Conservation (phyloP, 2,329 filamentous ascomycete genomes). For the Neobulgaria alba region DNA sequence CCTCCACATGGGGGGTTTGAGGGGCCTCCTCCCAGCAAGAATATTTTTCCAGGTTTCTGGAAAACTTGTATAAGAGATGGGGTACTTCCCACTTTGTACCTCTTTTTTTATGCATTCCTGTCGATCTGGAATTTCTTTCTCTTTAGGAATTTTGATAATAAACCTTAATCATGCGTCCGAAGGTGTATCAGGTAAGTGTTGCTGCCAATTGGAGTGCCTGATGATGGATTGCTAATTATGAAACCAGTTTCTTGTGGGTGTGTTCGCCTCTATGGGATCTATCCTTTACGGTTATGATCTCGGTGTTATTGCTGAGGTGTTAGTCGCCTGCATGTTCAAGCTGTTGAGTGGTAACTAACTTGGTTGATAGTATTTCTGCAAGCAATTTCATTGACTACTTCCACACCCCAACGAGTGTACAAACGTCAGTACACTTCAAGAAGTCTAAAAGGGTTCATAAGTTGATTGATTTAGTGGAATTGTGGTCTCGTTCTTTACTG, state of each 20-base stretch:
- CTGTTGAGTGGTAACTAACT: background rate
- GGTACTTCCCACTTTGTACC: no score
- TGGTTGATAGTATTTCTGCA: conserved; percentile 35
- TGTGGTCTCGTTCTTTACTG: conserved; percentile 71
- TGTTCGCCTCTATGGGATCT: conserved; percentile 47
- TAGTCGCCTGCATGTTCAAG: background rate
- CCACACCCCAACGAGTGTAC: conserved; percentile 23
- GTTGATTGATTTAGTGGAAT: conserved; percentile 44
- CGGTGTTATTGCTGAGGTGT: conserved; percentile 20
- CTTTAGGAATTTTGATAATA: background rate
- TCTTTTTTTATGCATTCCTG: background rate
- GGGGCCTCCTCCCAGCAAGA: no score
- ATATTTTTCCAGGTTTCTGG: no score
- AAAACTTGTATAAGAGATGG: no score
- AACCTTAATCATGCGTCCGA: conserved; percentile 25
- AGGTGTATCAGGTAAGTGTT: conserved; percentile 26
- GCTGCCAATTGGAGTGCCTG: background rate
- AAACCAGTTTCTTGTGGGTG: conserved; percentile 29
- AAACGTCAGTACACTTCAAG: conserved; percentile 18
- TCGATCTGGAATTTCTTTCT: background rate
- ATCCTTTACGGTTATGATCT: conserved; percentile 42
- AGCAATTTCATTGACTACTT: conserved; percentile 36
- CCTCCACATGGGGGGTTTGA: no score
- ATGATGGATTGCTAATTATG: background rate
- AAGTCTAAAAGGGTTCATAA: background rate